Base-by-base conservation (phyloP, 768 basidiomycete species). In the Leccinum incarnatum region DNA sequence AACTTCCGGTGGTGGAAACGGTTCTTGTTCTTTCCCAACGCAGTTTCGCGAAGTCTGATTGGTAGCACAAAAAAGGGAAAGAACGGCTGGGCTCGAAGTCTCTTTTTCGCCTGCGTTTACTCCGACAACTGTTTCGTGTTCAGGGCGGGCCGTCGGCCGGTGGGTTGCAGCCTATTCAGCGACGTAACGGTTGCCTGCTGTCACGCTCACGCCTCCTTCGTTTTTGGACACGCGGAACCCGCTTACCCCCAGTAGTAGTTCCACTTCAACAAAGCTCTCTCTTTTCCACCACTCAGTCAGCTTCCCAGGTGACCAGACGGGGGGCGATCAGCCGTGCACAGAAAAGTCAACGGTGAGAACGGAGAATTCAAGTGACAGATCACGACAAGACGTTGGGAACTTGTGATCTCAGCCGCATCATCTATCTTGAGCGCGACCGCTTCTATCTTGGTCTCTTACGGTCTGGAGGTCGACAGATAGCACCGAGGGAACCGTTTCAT, bases 401-500 rank as follows among this genome's bases (percentile, higher is more conserved):
- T 34, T 34, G 42, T 12, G 42, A 45, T 57, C 58, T 51, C 53
- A 47, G 50, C 58, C 61, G 29, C 30, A 58, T 61, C 57, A 11
- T 21, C 23, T 47, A 55, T 69, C 61, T 59, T 29, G 48, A 51
- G 23, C 50, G 53, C 14, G 4, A 29, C 47, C 25, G 30, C 53
- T 69, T 61, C 59, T 42, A 59, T 64, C 56, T 64, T 52, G 56
- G 67, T 51, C 34, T 19, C n/a, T 29, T 58, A 32, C 15, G 15
- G 54, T 46, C 50, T 55, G 47, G 46, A 40, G 36, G 36, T 59
- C 64, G 49, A 51, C 10, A 32, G 45, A 53, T 48, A 25, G 23
- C n/a, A 49, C 55, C 40, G 55, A 42, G 55, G 23, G 29, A 55
- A 58, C 53, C 59, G 17, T 64, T 58, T 57, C 56, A 49, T 53